Evolutionary conservation across 345 rosid genomes (phyloP).

Genomic region (Odontarrhena argentea): DNA sequence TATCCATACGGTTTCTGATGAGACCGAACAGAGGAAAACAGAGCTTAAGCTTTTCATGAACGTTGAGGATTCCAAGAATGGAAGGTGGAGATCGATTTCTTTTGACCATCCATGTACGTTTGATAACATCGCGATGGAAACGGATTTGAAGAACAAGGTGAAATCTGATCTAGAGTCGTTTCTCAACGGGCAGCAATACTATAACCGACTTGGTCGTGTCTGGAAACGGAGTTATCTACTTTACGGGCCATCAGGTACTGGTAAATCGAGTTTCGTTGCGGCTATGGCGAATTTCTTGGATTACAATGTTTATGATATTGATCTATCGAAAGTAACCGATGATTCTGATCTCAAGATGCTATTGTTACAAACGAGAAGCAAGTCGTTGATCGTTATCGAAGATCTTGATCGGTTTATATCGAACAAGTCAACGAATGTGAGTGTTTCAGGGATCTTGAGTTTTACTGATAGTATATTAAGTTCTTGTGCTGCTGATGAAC

Average conservation of each 20-base stretch:
- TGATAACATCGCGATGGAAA: conserved; percentile 77
- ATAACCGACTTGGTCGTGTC: conserved; percentile 70
- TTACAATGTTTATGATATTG: conserved; percentile 72
- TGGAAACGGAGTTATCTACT: conserved; percentile 78
- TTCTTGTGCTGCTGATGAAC: conserved; percentile 65
- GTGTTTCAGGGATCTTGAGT: conserved; percentile 58
- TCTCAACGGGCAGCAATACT: conserved; percentile 66
- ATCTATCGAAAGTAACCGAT: conserved; percentile 58
- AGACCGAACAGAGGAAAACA: conserved; percentile 58
- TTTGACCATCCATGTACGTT: conserved; percentile 81
- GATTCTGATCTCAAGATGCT: conserved; percentile 66
- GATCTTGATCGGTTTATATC: conserved; percentile 65
- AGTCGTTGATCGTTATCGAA: conserved; percentile 65
- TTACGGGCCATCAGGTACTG: conserved; percentile 83
- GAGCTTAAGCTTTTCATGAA: conserved; percentile 68
- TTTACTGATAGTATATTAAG: conserved; percentile 72
- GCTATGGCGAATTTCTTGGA: conserved; percentile 71
- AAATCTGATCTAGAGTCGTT: conserved; percentile 75
- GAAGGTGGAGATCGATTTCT: conserved; percentile 79
- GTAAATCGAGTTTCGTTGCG: conserved; percentile 76
- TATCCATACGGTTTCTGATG: conserved; percentile 76
- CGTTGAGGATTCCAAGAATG: conserved; percentile 6
- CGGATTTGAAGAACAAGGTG: conserved; percentile 63
- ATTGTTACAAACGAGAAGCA: conserved; percentile 53
- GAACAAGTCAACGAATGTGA: conserved; percentile 57